phyloP scores from a whole-genome alignment of 805 yeast species.

The Metschnikowia koreensis region DNA sequence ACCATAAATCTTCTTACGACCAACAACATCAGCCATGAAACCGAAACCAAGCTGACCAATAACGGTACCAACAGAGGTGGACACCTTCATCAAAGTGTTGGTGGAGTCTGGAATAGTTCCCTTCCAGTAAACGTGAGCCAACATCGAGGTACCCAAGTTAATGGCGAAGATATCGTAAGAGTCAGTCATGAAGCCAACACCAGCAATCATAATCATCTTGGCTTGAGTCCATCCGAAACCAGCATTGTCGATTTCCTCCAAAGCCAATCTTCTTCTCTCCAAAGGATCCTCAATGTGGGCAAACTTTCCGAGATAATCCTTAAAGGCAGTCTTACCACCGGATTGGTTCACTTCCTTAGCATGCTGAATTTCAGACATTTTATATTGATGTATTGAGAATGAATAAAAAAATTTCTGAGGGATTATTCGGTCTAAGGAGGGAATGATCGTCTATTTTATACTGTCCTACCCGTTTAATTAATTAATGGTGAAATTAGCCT shows the following conservation, averaged over 20 bases:
- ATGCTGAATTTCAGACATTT: constrained; percentile 27
- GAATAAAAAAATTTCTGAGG: constrained; percentile 1
- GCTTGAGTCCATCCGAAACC: constrained; percentile 79
- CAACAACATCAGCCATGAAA: constrained; percentile 72
- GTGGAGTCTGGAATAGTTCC: constrained; percentile 69
- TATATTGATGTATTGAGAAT: neutral
- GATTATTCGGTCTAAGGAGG: neutral
- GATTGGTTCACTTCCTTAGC: constrained; percentile 20
- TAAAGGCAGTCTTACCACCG: constrained; percentile 88
- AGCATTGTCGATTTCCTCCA: constrained; percentile 80
- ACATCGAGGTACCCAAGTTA: constrained; percentile 76
- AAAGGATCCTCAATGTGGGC: constrained; percentile 82
- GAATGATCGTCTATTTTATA: constrained; percentile 5
- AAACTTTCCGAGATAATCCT: constrained; percentile 74
- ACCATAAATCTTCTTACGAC: constrained; percentile 89
- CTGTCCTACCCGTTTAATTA: neutral
- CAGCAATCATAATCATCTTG: constrained; percentile 78
- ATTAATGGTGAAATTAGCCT: constrained; percentile 4
- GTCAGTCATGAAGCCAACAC: constrained; percentile 93
- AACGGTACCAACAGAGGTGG: constrained; percentile 92
- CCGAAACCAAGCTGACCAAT: constrained; percentile 89
- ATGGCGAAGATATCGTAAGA: constrained; percentile 92
- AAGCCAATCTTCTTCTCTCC: constrained; percentile 82
- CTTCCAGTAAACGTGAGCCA: constrained; percentile 71
- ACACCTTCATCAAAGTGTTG: constrained; percentile 73